phyloP scores from a whole-genome alignment of 768 basidiomycete species.

The Cystoderma amianthinum region DNA sequence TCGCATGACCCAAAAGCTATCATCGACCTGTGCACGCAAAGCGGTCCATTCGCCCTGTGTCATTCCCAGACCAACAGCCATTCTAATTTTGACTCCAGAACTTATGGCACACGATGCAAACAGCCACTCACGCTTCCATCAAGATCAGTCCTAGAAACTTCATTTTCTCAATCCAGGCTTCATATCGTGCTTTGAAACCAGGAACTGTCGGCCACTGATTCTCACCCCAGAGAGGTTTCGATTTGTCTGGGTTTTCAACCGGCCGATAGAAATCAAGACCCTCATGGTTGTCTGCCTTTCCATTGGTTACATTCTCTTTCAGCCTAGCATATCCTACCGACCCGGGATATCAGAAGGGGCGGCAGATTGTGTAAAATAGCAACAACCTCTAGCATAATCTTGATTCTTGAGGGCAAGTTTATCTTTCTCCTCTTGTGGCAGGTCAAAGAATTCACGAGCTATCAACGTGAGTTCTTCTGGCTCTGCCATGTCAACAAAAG shows the following conservation, averaged over 20 bases:
- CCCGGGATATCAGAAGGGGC: background rate
- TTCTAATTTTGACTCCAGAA: conserved; percentile 35
- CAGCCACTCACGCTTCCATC: conserved; percentile 76
- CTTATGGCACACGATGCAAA: background rate
- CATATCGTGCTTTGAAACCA: conserved; percentile 56
- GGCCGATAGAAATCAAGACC: conserved; percentile 79
- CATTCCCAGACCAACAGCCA: conserved; percentile 79
- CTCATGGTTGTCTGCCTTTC: conserved; percentile 82
- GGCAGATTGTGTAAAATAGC: background rate
- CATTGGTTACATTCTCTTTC: conserved; percentile 82
- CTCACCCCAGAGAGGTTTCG: conserved; percentile 70
- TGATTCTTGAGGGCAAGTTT: conserved; percentile 57
- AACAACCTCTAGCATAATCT: conserved; percentile 70
- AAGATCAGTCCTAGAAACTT: conserved; percentile 70
- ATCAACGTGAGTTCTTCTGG: conserved; percentile 58
- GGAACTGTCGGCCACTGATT: conserved; percentile 78
- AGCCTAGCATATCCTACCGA: conserved; percentile 68
- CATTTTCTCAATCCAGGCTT: conserved; percentile 83
- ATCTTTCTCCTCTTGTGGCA: conserved; percentile 77
- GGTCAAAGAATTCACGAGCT: conserved; percentile 65
- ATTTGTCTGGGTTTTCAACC: conserved; percentile 61
- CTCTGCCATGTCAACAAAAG: conserved; percentile 48
- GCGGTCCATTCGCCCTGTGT: conserved; percentile 60
- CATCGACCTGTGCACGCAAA: conserved; percentile 63
- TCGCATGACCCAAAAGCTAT: conserved; percentile 89